Evolutionary conservation across 2,329 filamentous ascomycete genomes (phyloP).

Genomic region (Stagonosporopsis chrysanthemi): DNA sequence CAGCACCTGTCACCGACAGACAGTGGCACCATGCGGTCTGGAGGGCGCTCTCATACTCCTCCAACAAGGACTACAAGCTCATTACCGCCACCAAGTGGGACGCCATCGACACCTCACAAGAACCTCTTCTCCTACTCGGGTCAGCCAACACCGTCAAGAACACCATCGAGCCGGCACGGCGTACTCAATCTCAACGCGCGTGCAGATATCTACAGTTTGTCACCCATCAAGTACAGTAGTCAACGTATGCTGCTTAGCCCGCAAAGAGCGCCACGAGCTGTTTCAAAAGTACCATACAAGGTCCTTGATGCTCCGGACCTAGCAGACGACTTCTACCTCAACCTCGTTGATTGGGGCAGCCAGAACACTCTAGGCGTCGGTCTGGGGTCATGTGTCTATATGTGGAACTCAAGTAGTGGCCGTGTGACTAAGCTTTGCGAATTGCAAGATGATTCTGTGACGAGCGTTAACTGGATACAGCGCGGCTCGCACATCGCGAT

Average conservation of each 20-base stretch:
- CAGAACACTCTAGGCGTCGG: slow-evolving; percentile 94
- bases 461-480: slow-evolving; percentile 98
- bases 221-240: slow-evolving; percentile 89
- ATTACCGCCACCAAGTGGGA: slow-evolving; percentile 75
- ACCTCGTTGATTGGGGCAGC: slow-evolving; percentile 96
- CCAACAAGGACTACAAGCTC: slow-evolving; percentile 70
- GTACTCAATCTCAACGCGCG: slow-evolving; percentile 82
- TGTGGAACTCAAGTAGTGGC: slow-evolving; percentile 95
- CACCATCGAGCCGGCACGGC: slow-evolving; percentile 85
- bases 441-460: slow-evolving; percentile 90
- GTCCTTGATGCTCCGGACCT: slow-evolving; percentile 95
- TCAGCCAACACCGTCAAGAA: slow-evolving; percentile 88
- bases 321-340: slow-evolving; percentile 97
- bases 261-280: slow-evolving; percentile 83
- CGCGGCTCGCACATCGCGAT: slow-evolving; percentile 94
- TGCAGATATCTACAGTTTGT: slow-evolving; percentile 94
- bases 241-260: slow-evolving; percentile 93
- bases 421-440: slow-evolving; percentile 94
- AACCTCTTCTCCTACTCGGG: slow-evolving; percentile 92
- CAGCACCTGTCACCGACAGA: slow-evolving; percentile 61
- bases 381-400: slow-evolving; percentile 90
- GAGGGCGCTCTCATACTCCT: slow-evolving; percentile 80
- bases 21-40: slow-evolving; percentile 65
- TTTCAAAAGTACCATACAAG: slow-evolving; percentile 97
- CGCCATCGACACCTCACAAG: slow-evolving; percentile 95